phyloP scores from a whole-genome alignment of 257 asterid species.

The Salvia splendens region DNA sequence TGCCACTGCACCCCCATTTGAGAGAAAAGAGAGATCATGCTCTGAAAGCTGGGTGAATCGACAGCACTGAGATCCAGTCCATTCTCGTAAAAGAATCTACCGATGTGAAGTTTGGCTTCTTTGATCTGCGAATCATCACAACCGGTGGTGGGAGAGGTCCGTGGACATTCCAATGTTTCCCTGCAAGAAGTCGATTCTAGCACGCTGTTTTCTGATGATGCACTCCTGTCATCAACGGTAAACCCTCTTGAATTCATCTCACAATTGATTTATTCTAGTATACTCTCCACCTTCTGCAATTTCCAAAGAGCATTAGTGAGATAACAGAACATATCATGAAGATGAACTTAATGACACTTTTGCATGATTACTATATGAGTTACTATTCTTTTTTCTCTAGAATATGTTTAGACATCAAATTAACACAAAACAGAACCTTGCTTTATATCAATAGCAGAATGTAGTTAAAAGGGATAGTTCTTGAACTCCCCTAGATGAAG shows the following conservation, averaged over 20 bases:
- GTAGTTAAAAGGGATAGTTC: background rate
- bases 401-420: background rate
- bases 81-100: slow-evolving; percentile 53
- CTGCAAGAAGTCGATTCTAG: slow-evolving; percentile 10
- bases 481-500: background rate
- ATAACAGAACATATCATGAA: background rate
- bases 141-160: background rate
- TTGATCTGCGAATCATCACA: slow-evolving; percentile 20
- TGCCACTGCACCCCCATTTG: slow-evolving; percentile 20
- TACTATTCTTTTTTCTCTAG: no score
- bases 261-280: background rate
- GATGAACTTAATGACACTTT: background rate
- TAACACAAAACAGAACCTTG: background rate
- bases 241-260: slow-evolving; percentile 12
- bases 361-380: background rate
- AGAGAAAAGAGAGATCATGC: slow-evolving; percentile 35
- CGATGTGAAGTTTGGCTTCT: slow-evolving; percentile 38
- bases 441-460: background rate
- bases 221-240: slow-evolving; percentile 23
- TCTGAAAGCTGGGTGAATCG: slow-evolving; percentile 44
- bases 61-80: slow-evolving; percentile 42
- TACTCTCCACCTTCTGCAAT: background rate
- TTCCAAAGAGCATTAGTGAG: no score
- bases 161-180: no score
- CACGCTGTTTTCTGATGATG: slow-evolving; percentile 13